Base-by-base conservation (phyloP, 352 stramenopile genomes). In the Phytophthora capsici region DNA sequence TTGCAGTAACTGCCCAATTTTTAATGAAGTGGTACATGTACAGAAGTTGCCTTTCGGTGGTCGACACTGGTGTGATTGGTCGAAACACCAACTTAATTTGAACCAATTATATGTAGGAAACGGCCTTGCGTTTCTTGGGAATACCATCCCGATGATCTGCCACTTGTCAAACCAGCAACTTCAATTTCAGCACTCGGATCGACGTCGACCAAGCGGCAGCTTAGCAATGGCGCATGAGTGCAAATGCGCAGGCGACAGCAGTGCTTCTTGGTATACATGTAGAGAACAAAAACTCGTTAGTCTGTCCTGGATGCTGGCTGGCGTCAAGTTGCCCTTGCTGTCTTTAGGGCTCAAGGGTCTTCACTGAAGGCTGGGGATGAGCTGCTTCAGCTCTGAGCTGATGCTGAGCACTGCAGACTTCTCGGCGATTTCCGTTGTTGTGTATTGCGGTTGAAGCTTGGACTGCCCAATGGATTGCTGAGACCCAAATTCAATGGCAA, bases 131-230 rank as follows among this genome's bases (percentile, higher is more conserved):
- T 65, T 58, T 52, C 47, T 25, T 36, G 8, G 6, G 54, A 47
- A 54, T 62, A 45, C 43, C 16, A n/a, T 25, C 36, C 50, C 25
- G 12, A 59, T 36, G 43, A 61, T 61, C 28, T 49, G 30, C 30
- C 28, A 52, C 45, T 36, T 56, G 59, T 67, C 44, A 63, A 67
- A 67, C 51, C 16, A 53, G 45, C 22, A 66, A 54, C 58, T 66
- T 66, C 48, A 60, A 66, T 54, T 28, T 54, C 46, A 28, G 14
- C 2, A 32, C 28, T 34, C 28, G 8, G 28, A 34, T 41, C 12
- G n/a, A 16, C 6, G 41, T 28, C 17, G 41, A 47, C 9, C 19
- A n/a, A 37, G 20, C 8, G 34, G 34, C 14, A 56, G 16, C 16
- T 44, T 44, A 20, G 30, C 48, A 25, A 46, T 57, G 50, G 52